Conservation (phyloP, 495 filamentous ascomycete genomes). For the Trichoderma parareesei region DNA sequence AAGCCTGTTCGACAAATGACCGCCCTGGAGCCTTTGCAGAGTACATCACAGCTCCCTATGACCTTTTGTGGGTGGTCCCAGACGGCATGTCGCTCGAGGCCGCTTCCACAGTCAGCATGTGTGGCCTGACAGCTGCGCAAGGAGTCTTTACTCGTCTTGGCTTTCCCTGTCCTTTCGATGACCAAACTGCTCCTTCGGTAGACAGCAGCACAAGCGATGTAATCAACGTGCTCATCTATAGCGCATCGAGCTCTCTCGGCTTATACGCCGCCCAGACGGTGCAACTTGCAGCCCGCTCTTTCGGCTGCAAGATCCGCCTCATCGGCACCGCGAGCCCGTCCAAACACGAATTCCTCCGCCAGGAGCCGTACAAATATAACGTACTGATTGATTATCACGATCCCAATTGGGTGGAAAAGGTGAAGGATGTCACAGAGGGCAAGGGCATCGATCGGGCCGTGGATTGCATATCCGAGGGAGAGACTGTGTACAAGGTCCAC, state of each 20-base stretch:
- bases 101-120: slow-evolving; percentile 26
- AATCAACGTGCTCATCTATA: slow-evolving; percentile 28
- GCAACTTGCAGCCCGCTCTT: slow-evolving; percentile 14
- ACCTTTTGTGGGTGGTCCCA: slow-evolving; percentile 31
- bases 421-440: slow-evolving; percentile 27
- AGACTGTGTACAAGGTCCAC: slow-evolving; percentile 17
- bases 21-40: slow-evolving; percentile 36
- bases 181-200: background rate
- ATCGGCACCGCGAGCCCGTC: slow-evolving; percentile 28
- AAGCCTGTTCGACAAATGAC: slow-evolving; percentile 30
- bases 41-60: slow-evolving; percentile 24
- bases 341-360: slow-evolving; percentile 19
- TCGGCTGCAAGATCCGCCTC: slow-evolving; percentile 20
- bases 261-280: slow-evolving; percentile 33
- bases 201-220: slow-evolving; percentile 1
- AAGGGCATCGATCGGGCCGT: slow-evolving; percentile 23
- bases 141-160: slow-evolving; percentile 26
- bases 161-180: slow-evolving; percentile 22
- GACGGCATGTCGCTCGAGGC: slow-evolving; percentile 21
- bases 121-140: slow-evolving; percentile 24
- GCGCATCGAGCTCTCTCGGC: slow-evolving; percentile 34
- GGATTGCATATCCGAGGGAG: slow-evolving; percentile 36
- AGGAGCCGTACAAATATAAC: slow-evolving; percentile 34
- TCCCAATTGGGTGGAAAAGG: slow-evolving; percentile 41
- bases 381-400: slow-evolving; percentile 51